These are phyloP conservation scores for Rhynchospora breviuscula DNA, from an alignment of 176 grass and related monocot genomes.

Conservation along the genomic window DNA sequence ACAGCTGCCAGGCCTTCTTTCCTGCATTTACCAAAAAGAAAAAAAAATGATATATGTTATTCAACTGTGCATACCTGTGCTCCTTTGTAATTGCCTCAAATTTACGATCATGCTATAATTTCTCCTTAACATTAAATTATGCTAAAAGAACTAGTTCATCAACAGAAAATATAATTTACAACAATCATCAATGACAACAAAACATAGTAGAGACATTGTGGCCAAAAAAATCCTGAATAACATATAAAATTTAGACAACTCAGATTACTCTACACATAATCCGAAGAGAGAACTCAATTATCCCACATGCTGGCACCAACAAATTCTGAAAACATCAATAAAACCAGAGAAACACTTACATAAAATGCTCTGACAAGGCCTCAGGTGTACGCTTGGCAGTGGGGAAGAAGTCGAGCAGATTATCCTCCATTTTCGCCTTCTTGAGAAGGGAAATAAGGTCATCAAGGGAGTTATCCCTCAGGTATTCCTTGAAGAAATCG, in stretches of 20 bases:
- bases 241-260: neutral
- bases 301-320: neutral
- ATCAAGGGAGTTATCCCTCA: slow-evolving; percentile 86
- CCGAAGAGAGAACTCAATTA: neutral
- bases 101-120: neutral
- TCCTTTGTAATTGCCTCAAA: neutral
- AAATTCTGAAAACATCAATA: slow-evolving; percentile 10
- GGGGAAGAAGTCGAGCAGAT: slow-evolving; percentile 88
- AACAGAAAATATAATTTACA: neutral
- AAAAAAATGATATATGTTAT: neutral
- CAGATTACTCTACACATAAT: neutral
- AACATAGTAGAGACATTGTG: neutral
- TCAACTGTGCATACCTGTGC: neutral
- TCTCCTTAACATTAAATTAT: neutral
- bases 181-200: neutral
- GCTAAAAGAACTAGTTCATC: no score
- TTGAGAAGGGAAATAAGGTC: slow-evolving; percentile 92
- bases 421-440: slow-evolving; percentile 95
- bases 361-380: slow-evolving; percentile 82
- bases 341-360: slow-evolving; percentile 29
- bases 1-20: slow-evolving; percentile 80
- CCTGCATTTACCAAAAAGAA: slow-evolving; percentile 30
- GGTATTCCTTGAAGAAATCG: slow-evolving; percentile 84
- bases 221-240: no score
- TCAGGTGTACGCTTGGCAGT: slow-evolving; percentile 57